phyloP scores from a whole-genome alignment of 208 protist genomes.

The Zelonia costaricensis region DNA sequence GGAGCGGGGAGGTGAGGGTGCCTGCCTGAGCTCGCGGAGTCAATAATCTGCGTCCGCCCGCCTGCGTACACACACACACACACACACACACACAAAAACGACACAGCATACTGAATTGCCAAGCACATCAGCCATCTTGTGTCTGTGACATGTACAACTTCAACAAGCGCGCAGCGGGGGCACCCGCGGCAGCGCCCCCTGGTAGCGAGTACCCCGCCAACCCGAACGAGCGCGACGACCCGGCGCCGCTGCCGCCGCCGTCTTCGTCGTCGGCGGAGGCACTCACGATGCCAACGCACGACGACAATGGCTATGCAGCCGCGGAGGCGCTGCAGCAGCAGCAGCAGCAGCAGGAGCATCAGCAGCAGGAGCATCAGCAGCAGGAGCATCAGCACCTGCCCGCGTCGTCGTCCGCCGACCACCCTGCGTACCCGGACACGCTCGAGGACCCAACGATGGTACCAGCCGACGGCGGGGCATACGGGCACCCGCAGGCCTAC shows the following conservation, averaged over 20 bases:
- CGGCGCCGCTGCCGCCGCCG: no score
- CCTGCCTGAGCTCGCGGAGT: not conserved
- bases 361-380: not conserved
- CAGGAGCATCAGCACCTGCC: not conserved
- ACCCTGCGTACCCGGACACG: not conserved
- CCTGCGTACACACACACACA: not conserved
- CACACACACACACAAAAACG: not conserved
- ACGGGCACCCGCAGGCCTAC: no score
- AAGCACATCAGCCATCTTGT: no score
- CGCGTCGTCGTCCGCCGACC: no score
- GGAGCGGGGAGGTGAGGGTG: no score
- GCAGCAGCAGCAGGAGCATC: not conserved
- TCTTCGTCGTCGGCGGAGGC: not conserved
- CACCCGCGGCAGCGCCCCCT: no score
- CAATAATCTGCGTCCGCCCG: not conserved
- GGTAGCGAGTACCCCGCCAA: no score
- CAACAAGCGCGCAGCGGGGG: constrained; percentile 19
- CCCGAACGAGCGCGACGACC: not conserved
- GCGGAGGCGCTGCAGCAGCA: not conserved
- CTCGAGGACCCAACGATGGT: no score
- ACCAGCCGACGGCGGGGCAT: not conserved
- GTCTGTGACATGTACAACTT: constrained; percentile 24
- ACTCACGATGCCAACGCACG: constrained; percentile 1
- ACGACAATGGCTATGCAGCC: not conserved
- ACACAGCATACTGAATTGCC: no score